phyloP scores from a whole-genome alignment of 2,329 filamentous ascomycete genomes.

The Neofusicoccum parvum region DNA sequence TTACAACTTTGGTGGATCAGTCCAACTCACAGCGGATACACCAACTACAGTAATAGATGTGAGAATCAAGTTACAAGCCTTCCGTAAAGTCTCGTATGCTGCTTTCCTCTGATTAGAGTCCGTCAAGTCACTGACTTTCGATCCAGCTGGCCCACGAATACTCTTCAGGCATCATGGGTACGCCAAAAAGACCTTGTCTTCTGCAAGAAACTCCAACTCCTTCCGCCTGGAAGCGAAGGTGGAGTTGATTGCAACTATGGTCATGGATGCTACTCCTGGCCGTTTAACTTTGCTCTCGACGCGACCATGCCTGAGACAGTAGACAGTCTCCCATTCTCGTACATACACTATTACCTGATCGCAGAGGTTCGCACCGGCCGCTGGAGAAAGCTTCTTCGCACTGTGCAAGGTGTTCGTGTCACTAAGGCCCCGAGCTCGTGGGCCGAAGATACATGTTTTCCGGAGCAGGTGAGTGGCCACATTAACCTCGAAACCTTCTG shows the following conservation, averaged over 20 bases:
- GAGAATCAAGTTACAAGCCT: background rate
- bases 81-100: background rate
- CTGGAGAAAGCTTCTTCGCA: background rate
- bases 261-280: background rate
- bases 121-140: background rate
- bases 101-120: too few relatives aligned
- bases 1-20: background rate
- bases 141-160: background rate
- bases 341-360: background rate
- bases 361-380: background rate
- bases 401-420: background rate
- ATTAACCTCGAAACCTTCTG: background rate
- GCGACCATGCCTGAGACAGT: background rate
- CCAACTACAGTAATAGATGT: background rate
- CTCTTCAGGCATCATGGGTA: background rate
- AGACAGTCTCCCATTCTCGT: background rate
- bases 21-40: background rate
- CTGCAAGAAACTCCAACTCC: background rate
- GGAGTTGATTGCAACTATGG: too few relatives aligned
- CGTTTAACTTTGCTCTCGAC: background rate
- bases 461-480: background rate
- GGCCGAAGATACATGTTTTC: background rate
- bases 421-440: background rate
- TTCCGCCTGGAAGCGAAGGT: background rate
- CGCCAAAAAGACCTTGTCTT: background rate